Evolutionary conservation across 805 yeast species (phyloP), one percentile per base, ranked within the genome.

Genomic region (Ogataea nitratoaversa): DNA sequence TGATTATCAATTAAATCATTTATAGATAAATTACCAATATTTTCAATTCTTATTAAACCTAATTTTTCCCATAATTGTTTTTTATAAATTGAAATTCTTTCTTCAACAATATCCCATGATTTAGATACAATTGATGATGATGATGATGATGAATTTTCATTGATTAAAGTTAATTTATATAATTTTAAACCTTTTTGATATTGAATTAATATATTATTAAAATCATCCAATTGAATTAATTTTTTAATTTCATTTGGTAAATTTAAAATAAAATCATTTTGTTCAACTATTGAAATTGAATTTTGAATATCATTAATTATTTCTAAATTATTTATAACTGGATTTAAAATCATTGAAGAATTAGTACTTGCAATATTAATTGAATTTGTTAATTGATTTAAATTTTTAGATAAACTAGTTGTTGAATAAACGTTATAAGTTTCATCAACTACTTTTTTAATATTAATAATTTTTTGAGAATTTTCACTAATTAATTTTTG

Each of bases 371-470:
- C 74, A 14, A 72, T 64, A 30, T 68, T 67, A 16, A 76, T 61
- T 22, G 64, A 69, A n/a, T 62, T 68, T 30, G 70, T 44, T 36
- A 60, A 43, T 6, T 20, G 25, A 12, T 40, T 37, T 7, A 56
- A 41, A 22, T 50, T 53, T n/a, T 37, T 32, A 3, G 43, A 32
- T 24, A 60, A 36, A 25, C 48, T 48, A 19, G 56, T 56, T 22
- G 52, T 52, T 23, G 69, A 63, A 49, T 82, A 77, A 46, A 76
- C 79, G 17, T 60, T 65, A 44, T 78, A 73, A 4, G 82, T 78
- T 20, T 71, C 70, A 53, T 84, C 90, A 28, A 84, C 61, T 3
- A 76, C 66, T 19, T 82, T 74, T 52, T 84, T 84, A 20, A 81
- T 71, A 46, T 73, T 74, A 24, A 84, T 85, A 47, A 82, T 83